Percentiles rank a stretch among this genome's conserved stretches.
Evolutionary conservation across 2,329 filamentous ascomycete genomes (phyloP).

Genomic region (Bipolaris victoriae): DNA sequence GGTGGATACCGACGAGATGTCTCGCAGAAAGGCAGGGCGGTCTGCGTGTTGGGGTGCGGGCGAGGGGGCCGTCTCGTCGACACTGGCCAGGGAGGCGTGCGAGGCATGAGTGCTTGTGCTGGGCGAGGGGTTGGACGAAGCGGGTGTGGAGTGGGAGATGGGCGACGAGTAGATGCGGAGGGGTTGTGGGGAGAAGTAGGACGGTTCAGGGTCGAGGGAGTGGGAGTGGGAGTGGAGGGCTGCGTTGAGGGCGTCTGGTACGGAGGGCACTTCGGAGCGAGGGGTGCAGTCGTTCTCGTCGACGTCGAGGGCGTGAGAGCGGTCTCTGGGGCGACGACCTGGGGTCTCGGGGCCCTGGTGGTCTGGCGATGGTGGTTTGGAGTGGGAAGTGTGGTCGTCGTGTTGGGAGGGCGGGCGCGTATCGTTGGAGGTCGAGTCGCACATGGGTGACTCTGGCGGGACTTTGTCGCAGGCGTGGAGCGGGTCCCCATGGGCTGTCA

Average conservation of each 20-base stretch:
- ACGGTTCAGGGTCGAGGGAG: slow-evolving; percentile 37
- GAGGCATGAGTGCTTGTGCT: slow-evolving; percentile 37
- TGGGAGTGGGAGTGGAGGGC: slow-evolving; percentile 27
- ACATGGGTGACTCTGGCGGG: slow-evolving; percentile 37
- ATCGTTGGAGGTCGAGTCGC: slow-evolving; percentile 29
- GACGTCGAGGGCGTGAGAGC: slow-evolving; percentile 10
- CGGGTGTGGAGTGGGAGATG: slow-evolving; percentile 37
- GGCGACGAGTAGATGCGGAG: slow-evolving; percentile 43
- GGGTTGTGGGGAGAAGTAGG: slow-evolving; percentile 50
- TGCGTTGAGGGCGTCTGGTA: slow-evolving; percentile 32
- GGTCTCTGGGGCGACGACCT: slow-evolving; percentile 11
- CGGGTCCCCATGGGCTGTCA: slow-evolving; percentile 32
- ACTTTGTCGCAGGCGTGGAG: slow-evolving; percentile 16
- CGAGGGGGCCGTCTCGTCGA: slow-evolving; percentile 15
- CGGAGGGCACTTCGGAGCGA: slow-evolving; percentile 49
- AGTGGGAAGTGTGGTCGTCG: neutral
- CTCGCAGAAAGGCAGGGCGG: slow-evolving; percentile 50
- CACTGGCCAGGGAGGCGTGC: slow-evolving; percentile 29
- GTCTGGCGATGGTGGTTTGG: neutral
- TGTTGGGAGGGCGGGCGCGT: slow-evolving; percentile 6
- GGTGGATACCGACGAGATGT: slow-evolving; percentile 51
- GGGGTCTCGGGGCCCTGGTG: slow-evolving; percentile 15
- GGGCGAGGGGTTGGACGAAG: slow-evolving; percentile 42
- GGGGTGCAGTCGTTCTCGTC: slow-evolving; percentile 49
- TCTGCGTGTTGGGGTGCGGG: slow-evolving; percentile 26